Evolutionary conservation across 1,284 basidiomycete genomes (phyloP).

Genomic region (Mycena sp.): DNA sequence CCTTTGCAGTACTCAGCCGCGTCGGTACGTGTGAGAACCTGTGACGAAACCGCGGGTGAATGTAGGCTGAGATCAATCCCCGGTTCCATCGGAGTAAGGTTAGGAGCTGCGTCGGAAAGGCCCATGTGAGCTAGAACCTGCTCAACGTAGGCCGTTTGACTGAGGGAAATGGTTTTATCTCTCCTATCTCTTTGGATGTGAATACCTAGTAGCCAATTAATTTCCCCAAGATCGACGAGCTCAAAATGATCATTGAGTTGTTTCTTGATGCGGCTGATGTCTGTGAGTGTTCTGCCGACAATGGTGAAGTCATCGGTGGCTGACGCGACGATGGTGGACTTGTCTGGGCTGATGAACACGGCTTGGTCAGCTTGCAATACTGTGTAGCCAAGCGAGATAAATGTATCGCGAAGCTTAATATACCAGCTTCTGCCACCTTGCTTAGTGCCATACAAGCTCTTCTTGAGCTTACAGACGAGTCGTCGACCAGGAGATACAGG

Average conservation of each 20-base stretch:
- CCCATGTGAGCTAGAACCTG: neutral
- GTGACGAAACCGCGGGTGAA: neutral
- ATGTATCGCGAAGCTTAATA: slow-evolving; percentile 27
- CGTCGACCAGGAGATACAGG: too few species aligned
- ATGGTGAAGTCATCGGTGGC: neutral
- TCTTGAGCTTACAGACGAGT: too few species aligned
- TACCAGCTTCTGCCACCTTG: too few species aligned
- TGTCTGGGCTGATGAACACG: slow-evolving; percentile 21
- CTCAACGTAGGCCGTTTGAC: too few species aligned
- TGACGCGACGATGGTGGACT: slow-evolving; percentile 11
- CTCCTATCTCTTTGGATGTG: neutral
- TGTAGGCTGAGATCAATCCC: neutral
- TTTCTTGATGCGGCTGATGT: neutral
- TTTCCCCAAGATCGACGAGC: neutral
- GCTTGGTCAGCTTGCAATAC: slow-evolving; percentile 21
- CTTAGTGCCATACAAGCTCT: too few species aligned
- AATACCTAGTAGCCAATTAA: neutral
- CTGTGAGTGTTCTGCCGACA: neutral
- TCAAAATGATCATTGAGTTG: too few species aligned
- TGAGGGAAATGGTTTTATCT: neutral
- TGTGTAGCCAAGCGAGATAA: slow-evolving; percentile 27
- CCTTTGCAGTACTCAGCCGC: neutral
- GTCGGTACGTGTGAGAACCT: slow-evolving; percentile 18
- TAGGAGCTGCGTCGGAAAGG: slow-evolving; percentile 13
- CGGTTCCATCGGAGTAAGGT: slow-evolving; percentile 30